Conservation (phyloP, 2,329 filamentous ascomycete species). For the Penicillium sp. region DNA sequence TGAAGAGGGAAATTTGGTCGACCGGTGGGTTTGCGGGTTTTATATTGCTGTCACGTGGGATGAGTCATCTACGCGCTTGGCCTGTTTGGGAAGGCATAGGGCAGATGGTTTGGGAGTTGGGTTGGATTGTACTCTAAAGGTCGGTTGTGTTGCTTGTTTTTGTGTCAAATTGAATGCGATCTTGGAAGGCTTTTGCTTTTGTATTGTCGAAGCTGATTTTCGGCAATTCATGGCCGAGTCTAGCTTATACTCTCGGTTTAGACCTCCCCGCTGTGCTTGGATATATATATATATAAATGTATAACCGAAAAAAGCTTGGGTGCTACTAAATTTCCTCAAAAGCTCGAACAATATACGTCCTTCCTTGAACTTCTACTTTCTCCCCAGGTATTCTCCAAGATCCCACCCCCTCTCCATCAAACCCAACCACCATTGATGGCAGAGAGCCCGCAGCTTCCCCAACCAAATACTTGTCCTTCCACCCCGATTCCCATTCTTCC, state of each 20-base stretch:
- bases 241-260: not conserved
- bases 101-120: not conserved
- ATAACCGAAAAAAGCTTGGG: not conserved
- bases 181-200: not conserved
- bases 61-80: conserved; percentile 13
- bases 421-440: conserved; percentile 21
- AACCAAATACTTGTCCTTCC: conserved; percentile 20
- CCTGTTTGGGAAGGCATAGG: conserved; percentile 5
- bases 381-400: conserved; percentile 19
- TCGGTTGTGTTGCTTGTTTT: not conserved
- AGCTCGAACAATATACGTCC: conserved; percentile 27
- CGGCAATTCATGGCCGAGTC: no score
- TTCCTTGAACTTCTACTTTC: conserved; percentile 18
- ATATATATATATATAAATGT: not conserved
- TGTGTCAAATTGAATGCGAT: no score
- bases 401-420: conserved; percentile 13
- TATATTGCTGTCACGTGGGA: conserved; percentile 10
- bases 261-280: not conserved
- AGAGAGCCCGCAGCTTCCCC: conserved; percentile 14
- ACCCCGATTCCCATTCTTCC: conserved; percentile 27
- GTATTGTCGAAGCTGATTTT: not conserved
- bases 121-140: not conserved
- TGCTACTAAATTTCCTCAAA: conserved; percentile 22
- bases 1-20: conserved; percentile 40
- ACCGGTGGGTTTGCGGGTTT: conserved; percentile 7